Base-by-base conservation (phyloP, 2,329 filamentous ascomycete genomes). In the Diaporthe aspalathi region DNA sequence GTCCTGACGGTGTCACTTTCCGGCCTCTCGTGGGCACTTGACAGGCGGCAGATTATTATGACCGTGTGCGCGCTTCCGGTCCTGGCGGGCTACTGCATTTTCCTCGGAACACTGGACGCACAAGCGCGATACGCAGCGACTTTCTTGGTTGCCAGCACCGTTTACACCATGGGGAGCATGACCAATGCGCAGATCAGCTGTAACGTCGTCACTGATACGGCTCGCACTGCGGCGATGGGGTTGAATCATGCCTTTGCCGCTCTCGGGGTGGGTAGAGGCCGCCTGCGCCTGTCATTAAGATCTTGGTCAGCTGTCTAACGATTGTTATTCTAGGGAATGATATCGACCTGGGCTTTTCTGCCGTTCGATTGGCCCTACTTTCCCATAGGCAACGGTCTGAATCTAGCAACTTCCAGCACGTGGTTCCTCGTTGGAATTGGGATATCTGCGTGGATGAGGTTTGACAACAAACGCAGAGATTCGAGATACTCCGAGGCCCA, bases 341-440 rank as follows among this genome's bases (percentile, higher is more conserved):
- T 91, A 70, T 85, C 87, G 0, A 92, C 90, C 0, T 92, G 90
- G 90, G 85, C 83, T 1, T 92, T 91, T 79, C 75, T 92, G 53
- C 86, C 87, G 0, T 87, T 81, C 67, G 91, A 94, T 75, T 87
- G 75, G 0, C 92, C 92, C 0, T 80, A 92, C 72, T 94, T 89
- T 75, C 88, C 82, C 32, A 92, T 93, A 72, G 92, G 92, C 0
- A 94, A 93, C 77, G 91, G 91, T 0, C 77, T 93, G 22, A 94
- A 94, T 77, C 76, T 93, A 53, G 92, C 88, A 0, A 90, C 89
- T 0, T 84, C 84, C n/a, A 84, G 83, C n/a, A 81, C 82, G 1
- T 88, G 89, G 1, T 77, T 93, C 16, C 68, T 93, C 1, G 69
- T 86, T 4, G 83, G 84, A 6, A 83, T 85, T 0, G 63, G 76